Conservation (phyloP, 768 basidiomycete genomes). For the Podaxis sp. region DNA sequence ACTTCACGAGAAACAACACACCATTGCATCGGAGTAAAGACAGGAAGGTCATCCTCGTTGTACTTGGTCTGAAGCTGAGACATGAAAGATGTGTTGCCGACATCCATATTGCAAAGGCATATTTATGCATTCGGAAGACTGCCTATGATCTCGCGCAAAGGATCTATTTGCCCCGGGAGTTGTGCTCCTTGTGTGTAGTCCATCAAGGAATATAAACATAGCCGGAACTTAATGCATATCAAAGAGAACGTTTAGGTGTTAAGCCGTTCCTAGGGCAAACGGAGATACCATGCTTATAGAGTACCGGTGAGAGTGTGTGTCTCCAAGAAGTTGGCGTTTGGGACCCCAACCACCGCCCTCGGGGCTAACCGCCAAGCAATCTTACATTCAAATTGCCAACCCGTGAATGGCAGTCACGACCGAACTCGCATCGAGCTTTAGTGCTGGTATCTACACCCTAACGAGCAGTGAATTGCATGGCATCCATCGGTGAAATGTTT, state of each 20-base stretch:
- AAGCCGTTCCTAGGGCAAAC: conserved; percentile 12
- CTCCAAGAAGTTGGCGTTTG: not conserved
- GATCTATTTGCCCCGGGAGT: conserved; percentile 2
- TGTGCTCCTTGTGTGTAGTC: not conserved
- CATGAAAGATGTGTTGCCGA: conserved; percentile 9
- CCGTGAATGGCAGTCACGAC: not conserved
- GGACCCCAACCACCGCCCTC: conserved; percentile 7
- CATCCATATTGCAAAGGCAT: conserved; percentile 1
- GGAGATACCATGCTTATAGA: conserved; percentile 10
- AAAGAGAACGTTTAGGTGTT: conserved; percentile 9
- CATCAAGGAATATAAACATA: conserved; percentile 13
- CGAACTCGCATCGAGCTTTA: not conserved
- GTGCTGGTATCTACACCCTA: no score
- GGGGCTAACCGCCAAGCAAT: no score
- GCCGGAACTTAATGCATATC: conserved; percentile 13
- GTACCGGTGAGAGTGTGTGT: not conserved
- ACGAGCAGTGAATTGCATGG: not conserved
- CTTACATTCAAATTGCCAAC: not conserved
- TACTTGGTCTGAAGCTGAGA: conserved; percentile 25
- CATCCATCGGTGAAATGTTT: not conserved
- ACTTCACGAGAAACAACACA: conserved; percentile 19
- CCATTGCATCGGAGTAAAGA: conserved; percentile 49
- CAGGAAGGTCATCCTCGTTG: conserved; percentile 40
- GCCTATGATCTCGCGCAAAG: conserved; percentile 2
- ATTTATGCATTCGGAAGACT: conserved; percentile 14